Percentiles rank a stretch among this genome's conserved stretches.
phyloP scores from a whole-genome alignment of 106 monocot genomes.

The Dendrobium nobile region DNA sequence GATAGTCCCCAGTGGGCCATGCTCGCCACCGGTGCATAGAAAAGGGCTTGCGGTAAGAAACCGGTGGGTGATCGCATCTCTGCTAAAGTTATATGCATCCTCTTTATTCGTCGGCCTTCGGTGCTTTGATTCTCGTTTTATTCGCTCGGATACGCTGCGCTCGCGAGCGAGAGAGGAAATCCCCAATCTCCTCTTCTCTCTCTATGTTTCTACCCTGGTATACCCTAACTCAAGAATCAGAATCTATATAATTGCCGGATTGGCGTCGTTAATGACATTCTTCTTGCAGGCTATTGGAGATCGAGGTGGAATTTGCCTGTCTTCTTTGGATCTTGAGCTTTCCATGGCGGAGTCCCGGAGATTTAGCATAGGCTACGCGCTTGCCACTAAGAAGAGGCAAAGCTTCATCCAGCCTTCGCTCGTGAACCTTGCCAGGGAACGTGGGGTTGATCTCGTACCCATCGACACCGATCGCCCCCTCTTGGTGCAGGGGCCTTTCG shows the following conservation, averaged over 20 bases:
- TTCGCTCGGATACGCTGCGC: neutral
- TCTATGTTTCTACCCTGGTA: slow-evolving; percentile 13
- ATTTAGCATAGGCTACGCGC: slow-evolving; percentile 47
- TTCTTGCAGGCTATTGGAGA: slow-evolving; percentile 10
- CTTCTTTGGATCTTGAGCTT: neutral
- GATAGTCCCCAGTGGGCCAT: no score
- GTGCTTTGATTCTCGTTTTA: neutral
- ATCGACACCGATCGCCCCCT: slow-evolving; percentile 37
- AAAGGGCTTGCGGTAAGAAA: neutral
- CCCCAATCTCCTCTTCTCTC: neutral
- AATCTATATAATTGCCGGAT: neutral
- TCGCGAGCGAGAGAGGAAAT: neutral
- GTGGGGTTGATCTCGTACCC: slow-evolving; percentile 49
- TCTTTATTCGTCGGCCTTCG: neutral
- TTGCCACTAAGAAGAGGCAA: slow-evolving; percentile 43
- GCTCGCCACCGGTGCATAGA: neutral
- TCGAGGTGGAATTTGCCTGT: neutral
- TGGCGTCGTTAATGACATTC: neutral
- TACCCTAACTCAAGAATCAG: slow-evolving; percentile 8
- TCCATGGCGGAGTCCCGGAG: slow-evolving; percentile 23
- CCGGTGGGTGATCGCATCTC: neutral
- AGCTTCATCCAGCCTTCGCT: slow-evolving; percentile 61
- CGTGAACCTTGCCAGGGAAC: slow-evolving; percentile 17
- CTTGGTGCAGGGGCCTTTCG: slow-evolving; percentile 47
- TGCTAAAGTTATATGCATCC: neutral